A percentile compares a stretch with the other conserved stretches of the same genome.
These are phyloP conservation scores for Prunus mume DNA, from an alignment of 306 rosid genomes.

Conservation along the genomic window DNA sequence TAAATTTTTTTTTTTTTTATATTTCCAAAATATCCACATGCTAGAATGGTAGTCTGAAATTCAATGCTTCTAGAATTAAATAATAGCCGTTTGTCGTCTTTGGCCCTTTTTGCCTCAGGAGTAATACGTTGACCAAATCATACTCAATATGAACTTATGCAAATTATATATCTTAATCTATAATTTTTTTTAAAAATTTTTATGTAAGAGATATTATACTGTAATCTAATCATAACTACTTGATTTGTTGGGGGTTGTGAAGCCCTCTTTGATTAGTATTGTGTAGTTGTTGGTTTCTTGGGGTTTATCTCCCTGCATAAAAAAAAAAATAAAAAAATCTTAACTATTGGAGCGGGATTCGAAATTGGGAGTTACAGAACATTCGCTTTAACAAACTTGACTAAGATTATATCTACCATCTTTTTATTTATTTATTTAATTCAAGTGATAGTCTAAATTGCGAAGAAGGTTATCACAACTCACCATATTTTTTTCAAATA, in stretches of 20 bases:
- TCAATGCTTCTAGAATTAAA: neutral
- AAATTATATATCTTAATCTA: neutral
- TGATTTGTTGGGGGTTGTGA: too few relatives aligned
- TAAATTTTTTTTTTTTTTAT: neutral
- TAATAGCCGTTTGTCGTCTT: neutral
- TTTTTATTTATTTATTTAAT: too few relatives aligned
- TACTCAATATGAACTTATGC: neutral
- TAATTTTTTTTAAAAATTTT: too few relatives aligned
- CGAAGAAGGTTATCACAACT: too few relatives aligned
- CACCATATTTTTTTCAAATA: too few relatives aligned
- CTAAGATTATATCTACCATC: accelerated
- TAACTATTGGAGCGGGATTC: accelerated
- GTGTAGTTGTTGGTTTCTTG: too few relatives aligned
- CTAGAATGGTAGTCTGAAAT: neutral
- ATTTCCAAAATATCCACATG: slow-evolving; percentile 2
- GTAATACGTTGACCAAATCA: slow-evolving; percentile 26
- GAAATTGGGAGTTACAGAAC: accelerated
- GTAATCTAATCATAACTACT: too few relatives aligned
- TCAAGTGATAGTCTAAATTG: too few relatives aligned
- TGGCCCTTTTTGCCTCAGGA: neutral
- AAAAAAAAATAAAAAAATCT: too few relatives aligned
- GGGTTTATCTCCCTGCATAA: too few relatives aligned
- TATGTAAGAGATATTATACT: too few relatives aligned
- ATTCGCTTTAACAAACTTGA: accelerated
- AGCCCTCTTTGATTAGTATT: too few relatives aligned